phyloP scores from a whole-genome alignment of 2,329 filamentous ascomycete species.

The Clarireedia paspali region DNA sequence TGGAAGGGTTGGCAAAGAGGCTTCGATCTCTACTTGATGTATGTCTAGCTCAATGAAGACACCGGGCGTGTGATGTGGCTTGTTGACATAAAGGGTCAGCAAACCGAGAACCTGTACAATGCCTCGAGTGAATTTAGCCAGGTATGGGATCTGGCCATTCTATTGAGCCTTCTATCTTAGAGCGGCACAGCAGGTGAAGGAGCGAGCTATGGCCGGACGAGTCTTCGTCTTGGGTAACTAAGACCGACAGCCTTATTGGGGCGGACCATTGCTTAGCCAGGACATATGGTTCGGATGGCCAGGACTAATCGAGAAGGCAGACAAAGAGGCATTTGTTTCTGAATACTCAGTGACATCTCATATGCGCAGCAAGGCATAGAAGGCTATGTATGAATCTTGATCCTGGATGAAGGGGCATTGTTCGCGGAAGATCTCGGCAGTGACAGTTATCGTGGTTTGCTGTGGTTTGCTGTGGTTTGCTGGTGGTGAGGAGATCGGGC shows the following conservation, averaged over 20 bases:
- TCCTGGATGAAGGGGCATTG: neutral
- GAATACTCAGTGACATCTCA: neutral
- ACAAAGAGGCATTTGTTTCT: neutral
- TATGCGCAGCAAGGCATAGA: constrained; percentile 7
- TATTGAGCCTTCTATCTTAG: constrained; percentile 2
- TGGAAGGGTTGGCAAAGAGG: constrained; percentile 1
- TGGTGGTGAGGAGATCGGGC: neutral
- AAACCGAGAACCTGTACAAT: neutral
- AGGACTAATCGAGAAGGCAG: constrained; percentile 1
- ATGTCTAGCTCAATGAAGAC: constrained; percentile 6
- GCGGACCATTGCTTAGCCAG: constrained; percentile 1
- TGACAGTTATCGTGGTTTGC: neutral
- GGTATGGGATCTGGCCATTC: neutral
- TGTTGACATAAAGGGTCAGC: neutral
- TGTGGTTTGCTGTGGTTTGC: neutral
- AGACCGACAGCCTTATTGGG: constrained; percentile 3
- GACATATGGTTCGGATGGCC: neutral
- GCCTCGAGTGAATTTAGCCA: neutral
- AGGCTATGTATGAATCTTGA: neutral
- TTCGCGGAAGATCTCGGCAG: neutral
- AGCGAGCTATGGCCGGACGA: neutral
- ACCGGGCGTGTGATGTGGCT: constrained; percentile 1
- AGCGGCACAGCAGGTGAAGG: neutral
- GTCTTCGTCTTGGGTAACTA: constrained; percentile 4
- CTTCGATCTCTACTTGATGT: neutral